Base-by-base conservation (phyloP, 495 filamentous ascomycete species). In the Wilcoxina mikolae region DNA sequence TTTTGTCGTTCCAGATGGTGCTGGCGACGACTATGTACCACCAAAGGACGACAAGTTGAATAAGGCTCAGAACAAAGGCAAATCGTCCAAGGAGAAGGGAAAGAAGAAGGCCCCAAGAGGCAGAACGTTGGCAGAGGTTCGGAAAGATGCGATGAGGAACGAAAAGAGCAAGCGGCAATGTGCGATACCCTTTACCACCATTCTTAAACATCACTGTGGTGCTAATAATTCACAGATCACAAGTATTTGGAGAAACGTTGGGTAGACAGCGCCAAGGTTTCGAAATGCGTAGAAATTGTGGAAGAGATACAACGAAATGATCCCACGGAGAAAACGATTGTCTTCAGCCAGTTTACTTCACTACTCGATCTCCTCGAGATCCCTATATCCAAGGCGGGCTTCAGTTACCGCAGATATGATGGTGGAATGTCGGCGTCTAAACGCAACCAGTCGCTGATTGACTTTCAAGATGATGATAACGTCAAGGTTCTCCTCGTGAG, bases 331-430 rank as follows among this genome's bases (percentile, higher is more conserved):
- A 95, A 95, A 68, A 91, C 85, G 1, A 88, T 98, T 42, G 77
- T 96, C 56, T 96, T 96, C 69, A 87, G 81, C 52, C 85, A 94
- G 65, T 96, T 90, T 70, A 95, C 90, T 3, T 83, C 85, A 0
- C 74, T 95, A 15, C 78, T 96, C 3, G 90, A 95, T 68, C 74
- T 95, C n/a, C 76, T 95, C 5, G 87, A 95, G 69, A 76, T 94
- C n/a, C 85, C 88, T 0, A 77, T 95, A 59, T 67, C 70, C 33
- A 73, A 80, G n/a, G 70, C 74, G 11, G 73, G 73, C 42, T 79
- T 79, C 68, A 67, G 70, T 1, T 88, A 82, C 62, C 73, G 76
- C 53, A 83, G 90, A 46, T 96, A 94, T 69, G 89, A 95, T 58
- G 90, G 90, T 23, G 78, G 75, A 59, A 95, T 95, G 89, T 73